Conservation (phyloP, 2,329 filamentous ascomycete species). For the Ploettnerulaceae sp. region DNA sequence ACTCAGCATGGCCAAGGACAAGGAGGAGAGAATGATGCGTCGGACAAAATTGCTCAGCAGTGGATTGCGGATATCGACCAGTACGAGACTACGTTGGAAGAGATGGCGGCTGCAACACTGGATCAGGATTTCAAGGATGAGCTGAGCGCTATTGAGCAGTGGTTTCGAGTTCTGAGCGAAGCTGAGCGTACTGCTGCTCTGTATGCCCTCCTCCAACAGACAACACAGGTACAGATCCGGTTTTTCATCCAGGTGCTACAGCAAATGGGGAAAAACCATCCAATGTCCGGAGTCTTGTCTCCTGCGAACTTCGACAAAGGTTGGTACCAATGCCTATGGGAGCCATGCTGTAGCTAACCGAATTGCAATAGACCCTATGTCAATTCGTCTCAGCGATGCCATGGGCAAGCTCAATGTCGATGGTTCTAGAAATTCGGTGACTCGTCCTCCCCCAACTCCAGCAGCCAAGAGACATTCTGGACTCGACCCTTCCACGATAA, state of each 20-base stretch:
- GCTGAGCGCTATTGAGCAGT: slow-evolving; percentile 97
- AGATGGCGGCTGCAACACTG: slow-evolving; percentile 97
- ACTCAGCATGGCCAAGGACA: slow-evolving; percentile 63
- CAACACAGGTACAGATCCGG: slow-evolving; percentile 95
- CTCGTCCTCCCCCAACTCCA: slow-evolving; percentile 72
- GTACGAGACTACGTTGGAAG: slow-evolving; percentile 96
- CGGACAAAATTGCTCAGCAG: slow-evolving; percentile 92
- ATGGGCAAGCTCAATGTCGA: slow-evolving; percentile 94
- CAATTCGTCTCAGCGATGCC: slow-evolving; percentile 88
- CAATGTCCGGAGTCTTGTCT: slow-evolving; percentile 91
- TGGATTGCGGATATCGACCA: slow-evolving; percentile 99
- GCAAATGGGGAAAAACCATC: slow-evolving; percentile 98
- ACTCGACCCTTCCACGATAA: slow-evolving; percentile 90
- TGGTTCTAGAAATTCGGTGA: slow-evolving; percentile 79
- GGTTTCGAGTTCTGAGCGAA: slow-evolving; percentile 96
- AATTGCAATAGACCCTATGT: slow-evolving; percentile 74
- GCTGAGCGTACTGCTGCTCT: slow-evolving; percentile 92
- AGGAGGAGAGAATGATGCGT: slow-evolving; percentile 69
- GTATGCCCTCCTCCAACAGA: slow-evolving; percentile 95
- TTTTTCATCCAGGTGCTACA: slow-evolving; percentile 99
- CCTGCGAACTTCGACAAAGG: slow-evolving; percentile 97
- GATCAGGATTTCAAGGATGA: slow-evolving; percentile 99
- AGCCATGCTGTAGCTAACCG: slow-evolving; percentile 13
- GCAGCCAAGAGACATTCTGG: slow-evolving; percentile 87
- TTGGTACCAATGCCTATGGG: slow-evolving; percentile 39